Conservation (phyloP, 1,284 basidiomycete genomes). For the Rhodotorula sp. region DNA sequence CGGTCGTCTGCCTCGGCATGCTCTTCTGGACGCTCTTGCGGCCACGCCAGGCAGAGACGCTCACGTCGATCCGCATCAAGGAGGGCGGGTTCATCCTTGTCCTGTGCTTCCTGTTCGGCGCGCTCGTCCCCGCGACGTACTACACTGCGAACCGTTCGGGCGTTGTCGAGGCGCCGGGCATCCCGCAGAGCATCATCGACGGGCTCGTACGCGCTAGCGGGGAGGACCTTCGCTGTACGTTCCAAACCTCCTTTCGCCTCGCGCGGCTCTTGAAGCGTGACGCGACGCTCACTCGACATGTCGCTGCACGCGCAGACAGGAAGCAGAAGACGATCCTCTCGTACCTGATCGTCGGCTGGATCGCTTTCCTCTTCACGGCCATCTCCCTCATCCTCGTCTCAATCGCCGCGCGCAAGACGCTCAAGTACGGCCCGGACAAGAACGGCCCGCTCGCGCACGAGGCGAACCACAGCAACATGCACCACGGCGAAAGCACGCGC, state of each 20-base stretch:
- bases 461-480: not conserved
- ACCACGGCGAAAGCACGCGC: not conserved
- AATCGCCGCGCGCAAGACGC: constrained; percentile 35
- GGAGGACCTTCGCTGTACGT: constrained; percentile 9
- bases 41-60: constrained; percentile 25
- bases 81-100: constrained; percentile 33
- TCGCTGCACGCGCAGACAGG: constrained; percentile 1
- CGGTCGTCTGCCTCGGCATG: constrained; percentile 22
- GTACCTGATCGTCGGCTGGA: constrained; percentile 33
- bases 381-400: constrained; percentile 38
- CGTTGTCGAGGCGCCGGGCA: constrained; percentile 22
- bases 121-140: constrained; percentile 34
- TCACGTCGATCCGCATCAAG: constrained; percentile 36
- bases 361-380: constrained; percentile 30
- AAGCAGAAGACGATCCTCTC: constrained; percentile 21
- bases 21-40: constrained; percentile 14
- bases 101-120: constrained; percentile 22
- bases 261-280: not conserved
- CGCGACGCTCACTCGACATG: not conserved
- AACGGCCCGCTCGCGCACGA: constrained; percentile 2
- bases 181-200: constrained; percentile 23
- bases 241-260: not conserved
- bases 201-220: constrained; percentile 23
- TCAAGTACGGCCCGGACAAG: constrained; percentile 36
- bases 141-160: constrained; percentile 16